Percentiles rank a stretch among this genome's conserved stretches.
phyloP scores from a whole-genome alignment of 1,284 basidiomycete species.

The Cryptococcus sp. region DNA sequence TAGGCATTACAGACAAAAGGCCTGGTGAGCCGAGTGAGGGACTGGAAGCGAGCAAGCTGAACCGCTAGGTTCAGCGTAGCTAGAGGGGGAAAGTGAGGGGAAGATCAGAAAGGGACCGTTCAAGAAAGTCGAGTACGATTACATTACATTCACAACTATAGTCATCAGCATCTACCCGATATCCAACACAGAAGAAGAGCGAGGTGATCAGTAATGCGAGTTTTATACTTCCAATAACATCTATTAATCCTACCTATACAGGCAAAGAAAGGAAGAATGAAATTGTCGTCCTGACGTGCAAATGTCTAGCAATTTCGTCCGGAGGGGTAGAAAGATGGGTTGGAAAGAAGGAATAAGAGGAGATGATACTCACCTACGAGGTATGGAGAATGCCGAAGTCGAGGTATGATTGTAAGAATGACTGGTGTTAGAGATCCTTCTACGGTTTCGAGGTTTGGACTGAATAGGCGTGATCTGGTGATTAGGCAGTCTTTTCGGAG shows the following conservation, averaged over 20 bases:
- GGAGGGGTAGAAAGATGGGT: constrained; percentile 1
- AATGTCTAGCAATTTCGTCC: constrained; percentile 32
- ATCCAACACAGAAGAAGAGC: neutral
- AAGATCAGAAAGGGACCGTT: neutral
- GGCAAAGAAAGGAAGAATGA: neutral
- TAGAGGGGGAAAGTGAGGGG: neutral
- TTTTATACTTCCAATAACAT: constrained; percentile 20
- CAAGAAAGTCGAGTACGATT: neutral
- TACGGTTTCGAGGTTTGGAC: too few relatives aligned
- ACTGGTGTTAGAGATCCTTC: too few relatives aligned
- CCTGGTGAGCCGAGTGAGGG: constrained; percentile 26
- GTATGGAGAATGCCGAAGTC: too few relatives aligned
- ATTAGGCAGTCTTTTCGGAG: too few relatives aligned
- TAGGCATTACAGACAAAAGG: constrained; percentile 30
- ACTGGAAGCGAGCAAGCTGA: constrained; percentile 27
- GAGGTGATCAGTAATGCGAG: constrained; percentile 27
- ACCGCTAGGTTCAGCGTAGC: too few relatives aligned
- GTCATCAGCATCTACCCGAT: neutral
- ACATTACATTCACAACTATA: neutral
- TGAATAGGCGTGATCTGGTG: too few relatives aligned
- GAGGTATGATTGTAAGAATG: too few relatives aligned
- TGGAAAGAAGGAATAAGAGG: too few relatives aligned
- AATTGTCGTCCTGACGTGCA: constrained; percentile 39
- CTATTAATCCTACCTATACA: constrained; percentile 1
- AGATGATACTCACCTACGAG: too few relatives aligned